phyloP scores from a whole-genome alignment of 106 monocot genomes.

The Apostasia shenzhenica region DNA sequence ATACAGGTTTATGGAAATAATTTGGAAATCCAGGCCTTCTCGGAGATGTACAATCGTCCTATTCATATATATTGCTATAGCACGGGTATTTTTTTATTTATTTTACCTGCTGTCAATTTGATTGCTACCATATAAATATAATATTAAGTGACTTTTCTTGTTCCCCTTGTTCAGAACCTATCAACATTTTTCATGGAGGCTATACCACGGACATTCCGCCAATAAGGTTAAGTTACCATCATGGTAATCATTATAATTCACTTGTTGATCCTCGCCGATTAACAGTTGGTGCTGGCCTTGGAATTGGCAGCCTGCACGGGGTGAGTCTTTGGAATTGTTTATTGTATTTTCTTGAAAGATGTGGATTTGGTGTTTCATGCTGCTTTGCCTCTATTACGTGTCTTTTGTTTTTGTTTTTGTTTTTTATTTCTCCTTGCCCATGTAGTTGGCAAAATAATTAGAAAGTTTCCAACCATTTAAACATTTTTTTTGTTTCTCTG shows the following conservation, averaged over 20 bases:
- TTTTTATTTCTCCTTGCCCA: no score
- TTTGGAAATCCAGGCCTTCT: conserved; percentile 88
- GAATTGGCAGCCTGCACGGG: conserved; percentile 84
- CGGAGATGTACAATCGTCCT: conserved; percentile 98
- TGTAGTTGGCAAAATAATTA: no score
- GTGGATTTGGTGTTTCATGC: background rate
- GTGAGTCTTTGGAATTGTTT: conserved; percentile 28
- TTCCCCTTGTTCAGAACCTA: conserved; percentile 67
- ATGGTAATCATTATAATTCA: conserved; percentile 98
- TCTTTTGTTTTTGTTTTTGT: no score
- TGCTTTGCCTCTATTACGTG: no score
- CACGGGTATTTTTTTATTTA: conserved; percentile 39
- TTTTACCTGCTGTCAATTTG: background rate
- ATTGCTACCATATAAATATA: background rate
- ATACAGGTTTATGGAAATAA: conserved; percentile 95
- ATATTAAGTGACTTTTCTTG: background rate
- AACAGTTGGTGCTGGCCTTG: conserved; percentile 90
- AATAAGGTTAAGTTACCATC: conserved; percentile 88
- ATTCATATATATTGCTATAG: conserved; percentile 98
- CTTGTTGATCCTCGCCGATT: conserved; percentile 77
- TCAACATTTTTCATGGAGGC: conserved; percentile 97
- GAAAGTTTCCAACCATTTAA: no score
- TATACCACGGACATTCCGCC: conserved; percentile 93
- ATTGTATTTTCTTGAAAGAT: background rate
- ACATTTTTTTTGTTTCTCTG: no score